phyloP scores from a whole-genome alignment of 192 early-diverging fungal genomes.

The Umbelopsis sp. region DNA sequence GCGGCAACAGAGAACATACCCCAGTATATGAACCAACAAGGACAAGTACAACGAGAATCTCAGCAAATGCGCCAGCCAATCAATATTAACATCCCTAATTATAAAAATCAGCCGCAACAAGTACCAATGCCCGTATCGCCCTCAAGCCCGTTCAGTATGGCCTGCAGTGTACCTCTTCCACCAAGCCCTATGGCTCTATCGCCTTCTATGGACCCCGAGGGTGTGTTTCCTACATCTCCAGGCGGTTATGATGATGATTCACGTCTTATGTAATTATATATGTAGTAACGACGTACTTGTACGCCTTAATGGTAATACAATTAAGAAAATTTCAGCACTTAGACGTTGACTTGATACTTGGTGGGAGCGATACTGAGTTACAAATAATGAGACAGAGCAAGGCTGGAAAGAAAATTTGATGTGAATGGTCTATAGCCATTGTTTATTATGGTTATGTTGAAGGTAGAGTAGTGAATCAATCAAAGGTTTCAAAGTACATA shows the following conservation, averaged over 20 bases:
- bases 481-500: constrained; percentile 2
- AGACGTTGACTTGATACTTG: too few relatives aligned
- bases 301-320: too few relatives aligned
- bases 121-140: background rate
- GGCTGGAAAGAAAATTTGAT: too few relatives aligned
- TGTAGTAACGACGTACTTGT: background rate
- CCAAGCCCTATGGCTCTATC: constrained; percentile 9
- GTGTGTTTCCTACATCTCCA: background rate
- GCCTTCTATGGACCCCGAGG: background rate
- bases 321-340: too few relatives aligned
- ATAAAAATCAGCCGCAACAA: background rate
- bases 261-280: background rate
- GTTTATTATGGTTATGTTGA: too few relatives aligned
- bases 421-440: too few relatives aligned
- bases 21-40: too few relatives aligned
- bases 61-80: background rate
- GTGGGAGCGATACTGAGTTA: too few relatives aligned
- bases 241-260: too few relatives aligned
- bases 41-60: background rate
- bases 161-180: constrained; percentile 4
- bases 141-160: background rate
- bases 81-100: background rate
- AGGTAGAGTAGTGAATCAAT: background rate
- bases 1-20: too few relatives aligned
- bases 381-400: too few relatives aligned